phyloP scores from a whole-genome alignment of 768 basidiomycete species.

The Phaeolepiota aurea region DNA sequence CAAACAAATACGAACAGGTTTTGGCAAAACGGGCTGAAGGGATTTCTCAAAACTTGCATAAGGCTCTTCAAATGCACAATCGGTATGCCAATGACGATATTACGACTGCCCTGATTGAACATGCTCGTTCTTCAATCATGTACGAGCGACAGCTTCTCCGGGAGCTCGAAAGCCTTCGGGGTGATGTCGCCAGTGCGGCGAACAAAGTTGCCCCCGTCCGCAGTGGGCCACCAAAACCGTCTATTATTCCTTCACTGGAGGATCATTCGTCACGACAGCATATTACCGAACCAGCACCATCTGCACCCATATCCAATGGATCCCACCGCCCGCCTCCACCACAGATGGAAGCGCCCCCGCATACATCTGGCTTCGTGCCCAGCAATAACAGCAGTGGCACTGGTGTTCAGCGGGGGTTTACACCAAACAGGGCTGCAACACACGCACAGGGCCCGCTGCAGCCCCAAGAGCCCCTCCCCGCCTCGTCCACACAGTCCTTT shows the following conservation, averaged over 20 bases:
- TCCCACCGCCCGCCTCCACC: conserved; percentile 25
- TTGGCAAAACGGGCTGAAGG: conserved; percentile 83
- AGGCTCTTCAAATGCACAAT: conserved; percentile 78
- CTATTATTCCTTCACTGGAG: conserved; percentile 54
- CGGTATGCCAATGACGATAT: conserved; percentile 87
- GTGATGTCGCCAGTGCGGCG: conserved; percentile 64
- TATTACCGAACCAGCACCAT: conserved; percentile 17
- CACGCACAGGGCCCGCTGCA: conserved; percentile 9
- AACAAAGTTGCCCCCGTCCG: conserved; percentile 44
- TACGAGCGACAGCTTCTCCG: conserved; percentile 85
- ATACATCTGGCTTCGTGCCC: conserved; percentile 8
- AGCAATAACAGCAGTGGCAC: conserved; percentile 10
- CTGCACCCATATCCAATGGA: conserved; percentile 23
- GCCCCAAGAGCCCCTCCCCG: conserved; percentile 18
- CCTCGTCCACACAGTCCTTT: conserved; percentile 19
- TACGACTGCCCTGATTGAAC: conserved; percentile 83
- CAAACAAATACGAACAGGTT: conserved; percentile 81
- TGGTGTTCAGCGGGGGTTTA: conserved; percentile 13
- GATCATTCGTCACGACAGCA: conserved; percentile 36
- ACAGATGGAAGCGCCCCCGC: conserved; percentile 16
- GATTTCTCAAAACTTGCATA: conserved; percentile 90
- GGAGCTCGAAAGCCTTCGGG: conserved; percentile 79
- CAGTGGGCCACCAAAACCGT: conserved; percentile 52
- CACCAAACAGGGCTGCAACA: conserved; percentile 15
- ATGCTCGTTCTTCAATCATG: conserved; percentile 85